Evolutionary conservation across 805 yeast species (phyloP).

Genomic region (Candida maesae): DNA sequence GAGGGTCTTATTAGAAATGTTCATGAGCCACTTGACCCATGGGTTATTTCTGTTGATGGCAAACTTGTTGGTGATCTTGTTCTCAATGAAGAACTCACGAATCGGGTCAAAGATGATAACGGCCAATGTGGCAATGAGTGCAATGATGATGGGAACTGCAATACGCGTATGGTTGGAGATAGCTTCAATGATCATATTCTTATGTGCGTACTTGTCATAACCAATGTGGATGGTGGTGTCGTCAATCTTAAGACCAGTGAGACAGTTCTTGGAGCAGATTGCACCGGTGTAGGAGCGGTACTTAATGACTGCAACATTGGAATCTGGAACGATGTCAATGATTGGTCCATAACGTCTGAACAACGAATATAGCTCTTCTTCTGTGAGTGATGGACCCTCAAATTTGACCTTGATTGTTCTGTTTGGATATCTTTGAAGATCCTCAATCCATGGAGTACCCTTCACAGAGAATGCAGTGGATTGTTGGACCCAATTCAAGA

Average conservation of each 20-base stretch:
- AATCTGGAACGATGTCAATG: conserved; percentile 62
- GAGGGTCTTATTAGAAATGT: conserved; percentile 28
- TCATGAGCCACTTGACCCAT: conserved; percentile 34
- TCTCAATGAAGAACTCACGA: conserved; percentile 71
- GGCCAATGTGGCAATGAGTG: conserved; percentile 74
- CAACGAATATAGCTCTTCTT: conserved; percentile 75
- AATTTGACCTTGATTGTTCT: conserved; percentile 59
- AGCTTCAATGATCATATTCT: conserved; percentile 51
- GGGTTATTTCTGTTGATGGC: conserved; percentile 46
- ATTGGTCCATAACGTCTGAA: conserved; percentile 88
- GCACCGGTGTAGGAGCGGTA: conserved; percentile 64
- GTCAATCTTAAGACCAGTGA: conserved; percentile 69
- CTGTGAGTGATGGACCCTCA: conserved; percentile 73
- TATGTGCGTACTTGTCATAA: conserved; percentile 55
- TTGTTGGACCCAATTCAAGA: conserved; percentile 39
- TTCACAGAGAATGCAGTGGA: conserved; percentile 70
- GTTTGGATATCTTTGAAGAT: conserved; percentile 74
- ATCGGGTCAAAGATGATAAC: conserved; percentile 91
- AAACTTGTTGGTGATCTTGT: conserved; percentile 61
- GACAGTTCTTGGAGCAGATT: conserved; percentile 84
- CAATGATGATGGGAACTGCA: conserved; percentile 74
- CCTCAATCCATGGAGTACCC: conserved; percentile 97
- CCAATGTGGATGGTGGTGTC: conserved; percentile 70
- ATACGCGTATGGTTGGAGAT: conserved; percentile 76
- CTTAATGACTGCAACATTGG: conserved; percentile 43